These are phyloP conservation scores for Posidonia oceanica DNA, from an alignment of 116 monocot species.

Conservation along the genomic window DNA sequence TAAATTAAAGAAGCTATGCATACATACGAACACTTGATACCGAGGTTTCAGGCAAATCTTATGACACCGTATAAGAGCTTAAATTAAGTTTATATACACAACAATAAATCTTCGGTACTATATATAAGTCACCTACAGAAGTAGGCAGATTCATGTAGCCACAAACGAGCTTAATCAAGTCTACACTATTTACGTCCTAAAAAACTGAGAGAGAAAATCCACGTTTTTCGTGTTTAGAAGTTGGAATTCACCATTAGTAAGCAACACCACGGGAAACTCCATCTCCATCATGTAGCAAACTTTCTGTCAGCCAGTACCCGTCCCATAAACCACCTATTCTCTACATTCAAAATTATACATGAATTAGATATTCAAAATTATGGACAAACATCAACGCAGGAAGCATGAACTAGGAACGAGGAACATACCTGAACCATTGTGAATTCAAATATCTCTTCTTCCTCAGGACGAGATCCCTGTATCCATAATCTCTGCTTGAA, in stretches of 20 bases:
- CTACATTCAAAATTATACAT: constrained; percentile 16
- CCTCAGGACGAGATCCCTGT: constrained; percentile 77
- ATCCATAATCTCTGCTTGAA: constrained; percentile 89
- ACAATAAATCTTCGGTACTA: no score
- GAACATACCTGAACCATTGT: constrained; percentile 76
- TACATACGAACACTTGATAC: no score
- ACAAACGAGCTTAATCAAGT: no score
- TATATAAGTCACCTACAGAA: no score
- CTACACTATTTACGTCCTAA: no score
- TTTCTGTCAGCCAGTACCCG: constrained; percentile 94
- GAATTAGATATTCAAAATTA: neutral
- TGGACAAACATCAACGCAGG: neutral
- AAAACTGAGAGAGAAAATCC: no score
- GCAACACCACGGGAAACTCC: constrained; percentile 78
- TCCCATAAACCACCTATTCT: constrained; percentile 82
- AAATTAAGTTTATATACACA: no score
- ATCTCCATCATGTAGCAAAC: constrained; percentile 72
- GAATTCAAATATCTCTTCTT: constrained; percentile 86
- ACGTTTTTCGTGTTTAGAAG: no score
- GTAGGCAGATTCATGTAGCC: no score
- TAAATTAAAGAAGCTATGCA: no score
- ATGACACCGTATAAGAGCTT: no score
- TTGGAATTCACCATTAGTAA: constrained; percentile 30
- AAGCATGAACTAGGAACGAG: neutral
- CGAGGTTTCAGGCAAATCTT: no score